Evolutionary conservation across 2,329 filamentous ascomycete genomes (phyloP), one percentile per base, ranked within the genome.

Genomic region (Boeremia exigua): DNA sequence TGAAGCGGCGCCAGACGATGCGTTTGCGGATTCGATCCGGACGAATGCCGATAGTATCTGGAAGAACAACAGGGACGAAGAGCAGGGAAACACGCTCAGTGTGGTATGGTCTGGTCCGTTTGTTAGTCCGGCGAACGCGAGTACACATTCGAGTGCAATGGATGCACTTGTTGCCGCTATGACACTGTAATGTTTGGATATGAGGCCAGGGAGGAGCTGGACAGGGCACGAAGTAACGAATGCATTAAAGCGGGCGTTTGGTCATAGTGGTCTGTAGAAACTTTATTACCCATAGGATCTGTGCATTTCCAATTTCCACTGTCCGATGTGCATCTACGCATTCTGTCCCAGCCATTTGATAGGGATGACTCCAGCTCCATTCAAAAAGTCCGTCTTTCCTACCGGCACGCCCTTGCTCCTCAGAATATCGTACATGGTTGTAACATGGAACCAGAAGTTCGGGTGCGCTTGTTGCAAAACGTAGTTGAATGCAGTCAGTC

Each of bases 11-110:
- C 82, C 83, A 0, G 75, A 82, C 33, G 70, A 78, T 3, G 70
- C 70, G 9, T 88, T 86, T 66, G 76, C 73, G 11, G 68, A 75
- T 2, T 86, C 87, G 51, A 83, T 91, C 52, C 71, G 80, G 43
- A 76, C 72, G 27, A 91, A 89, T 54, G 88, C 88, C 9, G 77
- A 88, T 58, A 83, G 82, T 39, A 86, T 91, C 55, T 91, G 88
- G 88, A 68, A 70, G 14, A 82, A 84, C 43, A 78, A 86, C 68
- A 80, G 86, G 23, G 77, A 83, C 54, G 66, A 73, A 19, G 78
- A 83, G 53, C 63, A 72, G 12, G 72, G 75, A 1, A 79, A 82
- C 62, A 75, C 79, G 67, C 72, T 91, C 12, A 86, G 88, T 17
- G 76, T 88, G 2, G 77, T 84, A n/a, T 91, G 88, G 88, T 79